A percentile compares a stretch with the other conserved stretches of the same genome.
phyloP scores from a whole-genome alignment of 2,329 filamentous ascomycete species.

The Fragosphaeria purpurea region DNA sequence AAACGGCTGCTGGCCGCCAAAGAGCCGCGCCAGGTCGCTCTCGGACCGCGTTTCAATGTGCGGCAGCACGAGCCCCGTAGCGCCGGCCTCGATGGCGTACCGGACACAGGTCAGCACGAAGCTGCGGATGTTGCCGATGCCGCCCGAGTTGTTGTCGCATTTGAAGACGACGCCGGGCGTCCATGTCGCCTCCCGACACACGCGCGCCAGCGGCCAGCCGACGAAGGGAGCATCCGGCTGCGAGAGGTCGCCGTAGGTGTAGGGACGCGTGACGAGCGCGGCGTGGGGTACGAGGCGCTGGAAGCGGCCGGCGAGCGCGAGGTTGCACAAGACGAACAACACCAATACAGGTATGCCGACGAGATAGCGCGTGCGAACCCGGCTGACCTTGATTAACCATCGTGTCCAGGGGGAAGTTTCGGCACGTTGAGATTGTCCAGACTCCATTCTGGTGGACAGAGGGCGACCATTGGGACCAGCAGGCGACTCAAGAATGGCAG shows the following conservation, averaged over 20 bases:
- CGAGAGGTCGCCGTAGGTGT: slow-evolving; percentile 22
- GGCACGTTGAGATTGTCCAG: too few relatives aligned
- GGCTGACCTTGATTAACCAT: too few relatives aligned
- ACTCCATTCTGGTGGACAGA: too few relatives aligned
- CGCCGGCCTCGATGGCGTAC: slow-evolving; percentile 38
- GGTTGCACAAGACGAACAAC: too few relatives aligned
- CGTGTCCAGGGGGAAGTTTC: too few relatives aligned
- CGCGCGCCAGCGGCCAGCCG: slow-evolving; percentile 33
- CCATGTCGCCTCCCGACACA: slow-evolving; percentile 32
- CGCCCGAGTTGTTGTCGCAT: slow-evolving; percentile 42
- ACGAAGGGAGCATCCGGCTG: slow-evolving; percentile 31
- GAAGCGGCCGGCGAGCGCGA: too few relatives aligned
- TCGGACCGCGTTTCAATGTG: slow-evolving; percentile 34
- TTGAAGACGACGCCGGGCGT: slow-evolving; percentile 33
- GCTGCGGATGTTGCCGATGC: slow-evolving; percentile 40
- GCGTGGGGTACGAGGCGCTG: too few relatives aligned
- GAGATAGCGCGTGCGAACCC: too few relatives aligned
- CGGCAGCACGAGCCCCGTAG: slow-evolving; percentile 34
- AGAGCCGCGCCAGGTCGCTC: slow-evolving; percentile 30
- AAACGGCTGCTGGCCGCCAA: slow-evolving; percentile 29
- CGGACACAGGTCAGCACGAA: slow-evolving; percentile 40
- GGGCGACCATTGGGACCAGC: too few relatives aligned
- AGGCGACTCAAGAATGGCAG: too few relatives aligned
- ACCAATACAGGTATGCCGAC: too few relatives aligned
- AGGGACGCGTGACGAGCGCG: too few relatives aligned